These are phyloP conservation scores for Kwoniella botswanensis DNA, from an alignment of 768 basidiomycete species.

Conservation along the genomic window DNA sequence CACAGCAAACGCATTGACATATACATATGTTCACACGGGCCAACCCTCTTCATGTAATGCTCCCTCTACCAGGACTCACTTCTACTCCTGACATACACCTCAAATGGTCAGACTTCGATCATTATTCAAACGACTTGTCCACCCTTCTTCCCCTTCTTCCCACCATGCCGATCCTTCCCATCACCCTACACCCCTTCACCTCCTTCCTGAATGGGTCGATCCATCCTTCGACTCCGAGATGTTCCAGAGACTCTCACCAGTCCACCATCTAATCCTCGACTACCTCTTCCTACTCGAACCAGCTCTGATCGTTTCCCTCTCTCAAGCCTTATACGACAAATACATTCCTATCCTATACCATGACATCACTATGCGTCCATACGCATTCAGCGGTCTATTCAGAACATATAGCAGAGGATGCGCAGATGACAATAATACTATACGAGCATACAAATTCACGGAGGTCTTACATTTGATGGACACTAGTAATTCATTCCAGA, in stretches of 20 bases:
- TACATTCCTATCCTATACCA: constrained; percentile 5
- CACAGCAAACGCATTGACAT: background rate
- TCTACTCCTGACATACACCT: background rate
- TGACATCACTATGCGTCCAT: background rate
- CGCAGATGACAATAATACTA: constrained; percentile 3
- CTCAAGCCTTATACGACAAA: background rate
- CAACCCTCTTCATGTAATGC: background rate
- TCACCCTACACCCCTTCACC: background rate
- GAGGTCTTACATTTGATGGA: background rate
- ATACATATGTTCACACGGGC: background rate
- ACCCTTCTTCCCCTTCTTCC: background rate
- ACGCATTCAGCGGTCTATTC: constrained; percentile 8
- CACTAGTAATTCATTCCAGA: background rate
- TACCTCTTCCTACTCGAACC: background rate
- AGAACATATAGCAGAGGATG: background rate
- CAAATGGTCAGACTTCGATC: background rate
- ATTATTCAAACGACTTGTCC: background rate
- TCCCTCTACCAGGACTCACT: background rate
- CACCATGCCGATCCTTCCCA: background rate
- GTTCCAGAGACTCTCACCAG: constrained; percentile 1
- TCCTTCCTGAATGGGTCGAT: background rate
- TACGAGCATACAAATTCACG: constrained; percentile 5
- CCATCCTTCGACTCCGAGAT: background rate
- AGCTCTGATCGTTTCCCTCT: background rate
- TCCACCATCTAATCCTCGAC: constrained; percentile 2